A percentile compares a stretch with the other conserved stretches of the same genome.
These are phyloP conservation scores for Balakata baccata DNA, from an alignment of 345 rosid genomes.

Conservation along the genomic window DNA sequence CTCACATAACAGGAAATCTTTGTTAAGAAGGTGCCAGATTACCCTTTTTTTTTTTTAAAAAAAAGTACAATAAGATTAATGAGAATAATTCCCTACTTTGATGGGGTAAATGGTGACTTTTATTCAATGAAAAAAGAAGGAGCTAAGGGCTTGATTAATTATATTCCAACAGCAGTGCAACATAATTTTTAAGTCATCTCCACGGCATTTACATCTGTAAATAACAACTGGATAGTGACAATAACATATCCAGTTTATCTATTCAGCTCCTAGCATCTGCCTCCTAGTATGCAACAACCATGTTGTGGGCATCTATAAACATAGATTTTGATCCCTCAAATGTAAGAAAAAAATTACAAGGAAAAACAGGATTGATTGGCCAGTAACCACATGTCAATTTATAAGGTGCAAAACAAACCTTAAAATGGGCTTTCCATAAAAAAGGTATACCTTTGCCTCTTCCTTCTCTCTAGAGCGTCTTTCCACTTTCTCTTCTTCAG, in stretches of 20 bases:
- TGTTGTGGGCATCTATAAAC: neutral
- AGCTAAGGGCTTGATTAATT: neutral
- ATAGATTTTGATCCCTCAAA: neutral
- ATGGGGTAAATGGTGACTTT: neutral
- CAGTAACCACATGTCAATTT: neutral
- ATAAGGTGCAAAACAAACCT: slow-evolving; percentile 4
- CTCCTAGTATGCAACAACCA: neutral
- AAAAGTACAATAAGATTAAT: neutral
- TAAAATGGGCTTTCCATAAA: slow-evolving; percentile 3
- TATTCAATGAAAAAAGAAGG: neutral
- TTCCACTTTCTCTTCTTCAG: slow-evolving; percentile 87
- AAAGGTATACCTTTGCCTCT: slow-evolving; percentile 64
- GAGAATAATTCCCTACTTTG: neutral
- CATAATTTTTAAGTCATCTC: neutral
- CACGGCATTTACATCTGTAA: neutral
- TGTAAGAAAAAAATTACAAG: neutral
- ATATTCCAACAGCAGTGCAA: neutral
- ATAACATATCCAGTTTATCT: neutral
- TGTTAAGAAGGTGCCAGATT: neutral
- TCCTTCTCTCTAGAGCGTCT: slow-evolving; percentile 53
- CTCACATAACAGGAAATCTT: neutral
- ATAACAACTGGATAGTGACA: neutral
- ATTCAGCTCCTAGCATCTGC: neutral
- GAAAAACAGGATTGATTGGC: no score
- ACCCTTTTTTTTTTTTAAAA: no score